Evolutionary conservation across 106 monocot genomes (phyloP), one percentile per base, ranked within the genome.

Genomic region (Apostasia ramifera): DNA sequence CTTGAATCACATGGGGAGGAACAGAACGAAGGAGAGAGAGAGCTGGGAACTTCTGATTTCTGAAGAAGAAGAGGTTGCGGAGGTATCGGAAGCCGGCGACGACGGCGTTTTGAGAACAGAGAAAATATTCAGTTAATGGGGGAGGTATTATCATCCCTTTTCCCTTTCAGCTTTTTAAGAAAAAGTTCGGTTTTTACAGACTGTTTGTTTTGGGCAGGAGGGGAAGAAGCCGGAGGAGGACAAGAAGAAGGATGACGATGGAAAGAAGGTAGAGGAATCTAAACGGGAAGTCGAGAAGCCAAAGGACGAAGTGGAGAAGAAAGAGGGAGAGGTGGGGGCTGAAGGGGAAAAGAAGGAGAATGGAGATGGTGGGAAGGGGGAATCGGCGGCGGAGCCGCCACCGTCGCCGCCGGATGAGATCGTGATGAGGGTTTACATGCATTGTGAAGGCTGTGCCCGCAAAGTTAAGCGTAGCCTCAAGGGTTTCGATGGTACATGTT

Each of bases 401-500:
- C 84, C 77, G 1, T 80, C 82, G 3, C 85, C 82, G 61, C 82
- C 82, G 56, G 89, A 89, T 66, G 79, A 82, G 76, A 70, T 85
- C 54, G 77, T 77, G 68, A 65, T 89, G 79, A 55, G 76, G 39
- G 88, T 89, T 43, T 82, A 70, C 77, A 89, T 89, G 88, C 85
- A 89, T 74, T 89, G 88, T 69, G 82, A 85, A 69, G 88, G 88
- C 38, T 89, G 89, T 66, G 85, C 85, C 10, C 77, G 85, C 59
- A 89, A 89, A 47, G 85, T 89, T 44, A 61, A 53, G 53, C 66
- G 73, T 12, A 72, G 68, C 51, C 67, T 89, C 5, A 85, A 73
- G 62, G 82, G 82, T 8, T 80, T 89, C 15, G 82, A 79, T 53
- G 88, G 88, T 89, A 84, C 6, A 2, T 45, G 7, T 73, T 61